Base-by-base conservation (phyloP, 768 basidiomycete genomes). In the Neoboletus brunneissimus region DNA sequence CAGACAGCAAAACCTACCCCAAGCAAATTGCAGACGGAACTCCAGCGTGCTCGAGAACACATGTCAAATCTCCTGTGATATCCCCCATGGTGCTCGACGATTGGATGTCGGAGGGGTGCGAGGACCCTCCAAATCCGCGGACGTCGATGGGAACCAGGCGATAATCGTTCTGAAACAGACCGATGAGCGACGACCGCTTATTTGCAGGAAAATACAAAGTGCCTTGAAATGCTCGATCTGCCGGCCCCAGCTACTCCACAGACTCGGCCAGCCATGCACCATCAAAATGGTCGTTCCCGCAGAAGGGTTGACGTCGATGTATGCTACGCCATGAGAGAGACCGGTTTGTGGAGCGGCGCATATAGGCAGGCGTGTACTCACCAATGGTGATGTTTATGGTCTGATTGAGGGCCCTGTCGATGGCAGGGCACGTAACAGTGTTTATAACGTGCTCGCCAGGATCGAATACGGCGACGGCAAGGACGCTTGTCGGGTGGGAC, bases 211-310 rank as follows among this genome's bases (percentile, higher is more conserved):
- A 10, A 20, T 2, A 9, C 3, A 18, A 58, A 65, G 32, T 59
- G 81, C 88, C 73, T 84, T 69, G 67, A 90, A 85, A 57, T 82
- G 79, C 49, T 81, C 72, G 18, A 91, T 88, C 65, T 91, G 89
- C 32, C 79, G 79, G 35, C 83, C 78, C 89, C 88, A 91, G 20
- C 79, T 81, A 52, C 82, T 85, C 89, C 89, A 91, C 4, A 89
- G 67, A 59, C 84, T 79, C 0, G 89, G 89, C 89, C 89, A 91
- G 4, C 89, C 89, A 62, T 91, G 89, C 0, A 90, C 83, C 77
- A 91, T 78, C 31, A 91, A 47, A 3, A 90, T 70, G 0, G 84
- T 81, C 15, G 70, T 75, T 27, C 78, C 68, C 4, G 81, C 81
- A 0, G 55, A 58, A 11, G 83, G 77, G 58, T 89, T 88, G 56